Conservation (phyloP, 75 land plant genomes). For the Selaginella moellendorffii region DNA sequence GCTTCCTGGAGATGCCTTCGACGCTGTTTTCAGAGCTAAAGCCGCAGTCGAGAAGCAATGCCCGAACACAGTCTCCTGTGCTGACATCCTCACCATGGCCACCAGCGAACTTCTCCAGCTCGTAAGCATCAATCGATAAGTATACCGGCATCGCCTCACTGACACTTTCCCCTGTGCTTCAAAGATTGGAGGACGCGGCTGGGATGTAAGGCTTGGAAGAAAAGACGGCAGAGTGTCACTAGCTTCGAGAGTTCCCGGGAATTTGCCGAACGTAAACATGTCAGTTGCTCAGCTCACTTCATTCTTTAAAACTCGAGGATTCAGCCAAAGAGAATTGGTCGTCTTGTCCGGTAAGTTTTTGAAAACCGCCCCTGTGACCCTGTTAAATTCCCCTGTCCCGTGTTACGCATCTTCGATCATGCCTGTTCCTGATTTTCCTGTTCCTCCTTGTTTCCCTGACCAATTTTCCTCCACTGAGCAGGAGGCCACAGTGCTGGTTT, state of each 20-base stretch:
- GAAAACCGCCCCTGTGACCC: too few relatives aligned
- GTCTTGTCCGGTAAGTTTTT: neutral
- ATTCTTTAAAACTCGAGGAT: neutral
- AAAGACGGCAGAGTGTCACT: neutral
- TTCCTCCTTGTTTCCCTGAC: neutral
- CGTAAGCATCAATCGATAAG: too few relatives aligned
- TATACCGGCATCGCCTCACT: too few relatives aligned
- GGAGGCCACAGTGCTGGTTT: slow-evolving; percentile 48
- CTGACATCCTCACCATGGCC: neutral
- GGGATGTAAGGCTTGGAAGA: neutral
- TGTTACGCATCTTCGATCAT: too few relatives aligned
- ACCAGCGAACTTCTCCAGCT: neutral
- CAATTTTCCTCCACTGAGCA: too few relatives aligned
- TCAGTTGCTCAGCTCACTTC: neutral
- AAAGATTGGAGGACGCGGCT: neutral
- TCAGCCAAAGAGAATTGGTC: neutral
- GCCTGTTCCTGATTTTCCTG: neutral
- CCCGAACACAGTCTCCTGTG: neutral
- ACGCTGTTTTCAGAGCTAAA: neutral
- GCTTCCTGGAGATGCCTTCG: slow-evolving; percentile 7
- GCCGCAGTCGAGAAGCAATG: neutral
- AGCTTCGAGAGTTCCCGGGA: neutral
- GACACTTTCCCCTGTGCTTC: too few relatives aligned
- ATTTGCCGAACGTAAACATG: neutral
- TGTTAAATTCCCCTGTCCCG: too few relatives aligned